Conservation (phyloP, 2,329 filamentous ascomycete genomes). For the Sporothrix brasiliensis region DNA sequence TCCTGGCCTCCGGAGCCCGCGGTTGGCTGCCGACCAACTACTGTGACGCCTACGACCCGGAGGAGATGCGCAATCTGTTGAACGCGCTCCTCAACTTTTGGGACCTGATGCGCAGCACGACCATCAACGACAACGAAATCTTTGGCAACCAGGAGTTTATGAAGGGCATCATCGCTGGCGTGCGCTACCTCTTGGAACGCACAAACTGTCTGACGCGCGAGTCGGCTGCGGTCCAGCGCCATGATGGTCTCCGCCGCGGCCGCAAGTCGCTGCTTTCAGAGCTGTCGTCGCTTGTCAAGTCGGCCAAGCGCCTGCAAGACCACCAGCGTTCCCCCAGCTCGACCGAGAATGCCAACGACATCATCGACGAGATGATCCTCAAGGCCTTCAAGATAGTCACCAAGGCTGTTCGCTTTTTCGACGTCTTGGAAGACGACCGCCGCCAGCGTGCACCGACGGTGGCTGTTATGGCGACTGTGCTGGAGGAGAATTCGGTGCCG, state of each 20-base stretch:
- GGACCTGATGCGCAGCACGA: slow-evolving; percentile 81
- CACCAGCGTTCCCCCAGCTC: slow-evolving; percentile 57
- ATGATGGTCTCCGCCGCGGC: slow-evolving; percentile 74
- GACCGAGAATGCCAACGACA: slow-evolving; percentile 66
- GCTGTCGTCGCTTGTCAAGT: slow-evolving; percentile 84
- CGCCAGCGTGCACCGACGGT: slow-evolving; percentile 55
- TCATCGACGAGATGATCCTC: slow-evolving; percentile 89
- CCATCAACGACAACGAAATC: slow-evolving; percentile 72
- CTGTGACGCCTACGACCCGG: slow-evolving; percentile 90
- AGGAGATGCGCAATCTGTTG: slow-evolving; percentile 80
- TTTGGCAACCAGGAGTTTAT: slow-evolving; percentile 94
- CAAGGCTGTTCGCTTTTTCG: slow-evolving; percentile 84
- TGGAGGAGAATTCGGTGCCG: slow-evolving; percentile 61
- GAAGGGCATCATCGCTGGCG: slow-evolving; percentile 89
- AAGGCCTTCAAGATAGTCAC: slow-evolving; percentile 95
- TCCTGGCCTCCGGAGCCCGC: slow-evolving; percentile 79
- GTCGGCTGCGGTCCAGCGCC: slow-evolving; percentile 70
- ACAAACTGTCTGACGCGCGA: slow-evolving; percentile 87
- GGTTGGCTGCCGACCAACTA: slow-evolving; percentile 99
- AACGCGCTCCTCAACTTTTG: slow-evolving; percentile 88
- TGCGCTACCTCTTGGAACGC: slow-evolving; percentile 84
- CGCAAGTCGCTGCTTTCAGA: slow-evolving; percentile 89
- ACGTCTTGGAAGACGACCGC: slow-evolving; percentile 73
- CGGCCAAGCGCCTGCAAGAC: slow-evolving; percentile 82
- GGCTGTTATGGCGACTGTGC: slow-evolving; percentile 62